Conservation (phyloP, 225 moss, liverwort and hornwort species). For the Sphagnum contortum region DNA sequence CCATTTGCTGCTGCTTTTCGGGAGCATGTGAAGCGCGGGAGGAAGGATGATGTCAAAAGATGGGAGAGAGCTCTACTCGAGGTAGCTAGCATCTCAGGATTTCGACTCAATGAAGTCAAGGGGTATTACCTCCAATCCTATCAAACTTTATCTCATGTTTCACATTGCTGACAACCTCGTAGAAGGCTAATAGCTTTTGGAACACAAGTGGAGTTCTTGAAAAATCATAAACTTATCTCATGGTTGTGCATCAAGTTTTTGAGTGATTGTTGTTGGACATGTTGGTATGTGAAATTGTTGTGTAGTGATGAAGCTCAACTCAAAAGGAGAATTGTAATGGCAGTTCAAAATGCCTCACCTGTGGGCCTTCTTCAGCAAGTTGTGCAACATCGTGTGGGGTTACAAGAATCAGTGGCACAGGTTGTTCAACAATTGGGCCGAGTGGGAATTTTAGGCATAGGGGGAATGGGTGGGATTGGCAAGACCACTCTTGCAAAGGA, state of each 20-base stretch:
- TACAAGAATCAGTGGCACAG: constrained; percentile 2
- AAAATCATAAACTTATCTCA: too few relatives aligned
- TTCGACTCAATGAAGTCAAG: neutral
- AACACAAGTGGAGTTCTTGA: too few relatives aligned
- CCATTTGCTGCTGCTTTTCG: too few relatives aligned
- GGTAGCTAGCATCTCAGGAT: constrained; percentile 1
- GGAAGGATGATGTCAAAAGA: too few relatives aligned
- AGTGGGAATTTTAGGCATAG: neutral
- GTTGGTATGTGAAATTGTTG: neutral
- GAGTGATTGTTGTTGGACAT: too few relatives aligned
- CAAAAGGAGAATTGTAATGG: constrained; percentile 4
- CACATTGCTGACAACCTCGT: too few relatives aligned
- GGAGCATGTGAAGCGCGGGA: too few relatives aligned
- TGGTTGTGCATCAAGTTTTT: too few relatives aligned
- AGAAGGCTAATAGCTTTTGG: too few relatives aligned
- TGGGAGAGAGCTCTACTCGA: neutral
- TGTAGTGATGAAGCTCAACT: constrained; percentile 1
- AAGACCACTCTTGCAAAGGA: constrained; percentile 8
- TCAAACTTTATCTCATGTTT: too few relatives aligned
- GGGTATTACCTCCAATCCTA: neutral
- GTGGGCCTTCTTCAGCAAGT: neutral
- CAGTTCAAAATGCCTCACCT: constrained; percentile 2
- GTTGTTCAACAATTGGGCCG: neutral
- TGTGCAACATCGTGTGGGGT: neutral
- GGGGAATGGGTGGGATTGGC: constrained; percentile 8